phyloP scores from a whole-genome alignment of 768 basidiomycete species.

The Calocybe gangraenosa region DNA sequence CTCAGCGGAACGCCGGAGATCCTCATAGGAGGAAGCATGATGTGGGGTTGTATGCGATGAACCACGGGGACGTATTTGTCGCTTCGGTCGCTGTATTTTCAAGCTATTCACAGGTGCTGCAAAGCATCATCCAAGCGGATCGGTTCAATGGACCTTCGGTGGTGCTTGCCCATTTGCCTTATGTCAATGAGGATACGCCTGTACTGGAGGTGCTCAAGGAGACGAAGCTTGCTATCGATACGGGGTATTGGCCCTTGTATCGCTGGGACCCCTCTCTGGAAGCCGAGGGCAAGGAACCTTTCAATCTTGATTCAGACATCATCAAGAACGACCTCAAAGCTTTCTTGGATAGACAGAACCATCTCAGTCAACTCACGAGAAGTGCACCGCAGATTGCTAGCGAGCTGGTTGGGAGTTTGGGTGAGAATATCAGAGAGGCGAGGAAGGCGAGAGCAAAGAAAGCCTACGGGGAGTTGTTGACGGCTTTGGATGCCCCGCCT shows the following conservation, averaged over 20 bases:
- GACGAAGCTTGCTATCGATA: conserved; percentile 94
- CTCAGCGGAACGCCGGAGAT: conserved; percentile 64
- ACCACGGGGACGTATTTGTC: conserved; percentile 95
- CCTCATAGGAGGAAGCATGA: conserved; percentile 88
- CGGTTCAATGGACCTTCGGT: conserved; percentile 85
- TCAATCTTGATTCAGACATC: conserved; percentile 87
- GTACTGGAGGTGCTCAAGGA: conserved; percentile 94
- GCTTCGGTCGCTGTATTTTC: conserved; percentile 95
- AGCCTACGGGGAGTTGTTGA: conserved; percentile 80
- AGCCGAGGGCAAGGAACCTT: conserved; percentile 70
- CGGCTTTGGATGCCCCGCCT: conserved; percentile 84
- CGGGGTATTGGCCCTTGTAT: conserved; percentile 98
- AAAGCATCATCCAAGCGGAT: conserved; percentile 89
- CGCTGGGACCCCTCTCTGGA: conserved; percentile 94
- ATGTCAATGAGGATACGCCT: conserved; percentile 66
- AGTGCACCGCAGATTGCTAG: conserved; percentile 76
- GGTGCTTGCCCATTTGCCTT: conserved; percentile 92
- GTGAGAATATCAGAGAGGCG: conserved; percentile 80
- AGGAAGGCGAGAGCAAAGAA: conserved; percentile 77
- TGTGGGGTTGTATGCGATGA: conserved; percentile 97
- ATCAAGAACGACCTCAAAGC: conserved; percentile 91
- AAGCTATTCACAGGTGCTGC: conserved; percentile 91
- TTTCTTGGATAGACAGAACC: conserved; percentile 96
- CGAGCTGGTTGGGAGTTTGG: conserved; percentile 80
- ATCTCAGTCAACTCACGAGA: conserved; percentile 88